Base-by-base conservation (phyloP, 140 eudicot genomes). In the Cichorium intybus region DNA sequence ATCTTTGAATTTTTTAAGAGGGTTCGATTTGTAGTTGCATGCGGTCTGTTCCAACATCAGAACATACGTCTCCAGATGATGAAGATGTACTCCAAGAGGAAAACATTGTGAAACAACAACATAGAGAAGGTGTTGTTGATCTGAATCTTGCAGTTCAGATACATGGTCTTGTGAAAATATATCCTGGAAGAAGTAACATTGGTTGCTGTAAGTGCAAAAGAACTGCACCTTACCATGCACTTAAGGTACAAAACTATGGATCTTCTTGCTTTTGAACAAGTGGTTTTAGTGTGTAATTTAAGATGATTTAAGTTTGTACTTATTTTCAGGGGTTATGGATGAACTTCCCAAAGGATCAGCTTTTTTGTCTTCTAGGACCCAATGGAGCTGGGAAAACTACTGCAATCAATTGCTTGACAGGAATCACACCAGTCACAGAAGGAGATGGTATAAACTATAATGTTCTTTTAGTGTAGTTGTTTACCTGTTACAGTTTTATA, bases 301-400 rank as follows among this genome's bases (percentile, higher is more conserved):
- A 73, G 31, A 28, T 39, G 64, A 70, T 39, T 23, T 64, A 28
- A 59, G 12, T 22, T 55, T 45, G 43, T 73, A 47, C 12, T 39
- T 56, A 59, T 46, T 52, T 60, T 74, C 81, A 91, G 99, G 99
- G 99, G 1, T 72, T 94, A 60, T 94, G 94, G 88, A 75, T 94
- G 68, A 94, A 89, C 83, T 78, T 94, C 48, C 79, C 86, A 16
- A 89, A 84, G 69, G 95, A 89, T 82, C 99, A 94, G 72, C 79
- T 94, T 7, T 94, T 94, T 72, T 94, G 99, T 68, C 95, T 94
- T 71, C 80, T 94, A 24, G 99, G 99, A 64, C 97, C 95, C 15
- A 89, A 94, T 67, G 99, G 99, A 71, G 97, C 99, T 29, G 99
- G 99, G 49, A 94, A 94, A 81, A 94, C 99, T 54, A 89, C 99